Evolutionary conservation across 257 asterid species (phyloP).

Genomic region (Capsicum chinense): DNA sequence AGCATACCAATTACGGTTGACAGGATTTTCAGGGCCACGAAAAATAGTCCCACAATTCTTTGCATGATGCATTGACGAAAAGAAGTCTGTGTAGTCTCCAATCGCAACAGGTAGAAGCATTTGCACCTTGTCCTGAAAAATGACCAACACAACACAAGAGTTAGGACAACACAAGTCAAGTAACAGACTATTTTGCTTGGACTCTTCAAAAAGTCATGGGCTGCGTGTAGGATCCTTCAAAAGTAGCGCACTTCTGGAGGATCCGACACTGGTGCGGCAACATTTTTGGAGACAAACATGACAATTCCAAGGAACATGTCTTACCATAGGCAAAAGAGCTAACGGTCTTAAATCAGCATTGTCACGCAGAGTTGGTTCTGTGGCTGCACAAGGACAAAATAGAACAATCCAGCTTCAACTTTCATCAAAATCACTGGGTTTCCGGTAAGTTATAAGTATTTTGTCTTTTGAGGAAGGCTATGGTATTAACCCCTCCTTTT

Average conservation of each 20-base stretch:
- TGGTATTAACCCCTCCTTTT: not conserved
- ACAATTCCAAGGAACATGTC: conserved; percentile 21
- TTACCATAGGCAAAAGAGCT: conserved; percentile 81
- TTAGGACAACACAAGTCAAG: not conserved
- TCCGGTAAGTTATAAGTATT: not conserved
- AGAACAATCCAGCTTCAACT: conserved; percentile 14
- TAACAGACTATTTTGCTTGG: not conserved
- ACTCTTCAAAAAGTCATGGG: too few species aligned
- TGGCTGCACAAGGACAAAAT: conserved; percentile 53
- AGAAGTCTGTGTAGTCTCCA: conserved; percentile 96
- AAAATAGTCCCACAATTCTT: conserved; percentile 86
- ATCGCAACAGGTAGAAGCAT: conserved; percentile 87
- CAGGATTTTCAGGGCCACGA: conserved; percentile 79
- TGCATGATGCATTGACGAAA: conserved; percentile 91
- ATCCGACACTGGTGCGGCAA: too few species aligned
- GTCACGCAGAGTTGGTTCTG: conserved; percentile 79
- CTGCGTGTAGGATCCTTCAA: too few species aligned
- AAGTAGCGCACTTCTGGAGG: too few species aligned
- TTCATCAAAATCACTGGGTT: not conserved
- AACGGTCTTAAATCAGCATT: conserved; percentile 62
- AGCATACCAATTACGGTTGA: conserved; percentile 75
- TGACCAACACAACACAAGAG: conserved; percentile 26
- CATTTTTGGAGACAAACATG: not conserved
- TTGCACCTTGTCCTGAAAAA: conserved; percentile 66
- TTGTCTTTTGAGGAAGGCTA: not conserved